These are phyloP conservation scores for Hsuehochloa calcarea DNA, from an alignment of 176 grass and related monocot genomes.

Conservation along the genomic window DNA sequence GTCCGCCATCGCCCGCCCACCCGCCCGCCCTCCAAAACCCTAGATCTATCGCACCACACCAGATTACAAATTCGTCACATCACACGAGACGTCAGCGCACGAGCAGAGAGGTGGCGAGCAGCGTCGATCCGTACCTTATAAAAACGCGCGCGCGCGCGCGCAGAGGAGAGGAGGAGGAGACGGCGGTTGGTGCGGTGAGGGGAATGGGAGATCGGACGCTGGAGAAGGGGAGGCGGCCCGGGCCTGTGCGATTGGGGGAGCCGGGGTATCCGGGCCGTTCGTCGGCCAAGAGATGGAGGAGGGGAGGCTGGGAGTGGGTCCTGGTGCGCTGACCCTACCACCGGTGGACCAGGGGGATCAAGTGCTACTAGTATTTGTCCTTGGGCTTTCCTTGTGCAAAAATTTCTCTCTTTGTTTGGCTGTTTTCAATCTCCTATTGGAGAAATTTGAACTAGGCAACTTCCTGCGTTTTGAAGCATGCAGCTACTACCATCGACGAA, in stretches of 20 bases:
- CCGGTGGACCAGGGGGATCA: too few relatives aligned
- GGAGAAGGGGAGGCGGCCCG: slow-evolving; percentile 48
- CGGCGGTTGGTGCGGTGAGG: slow-evolving; percentile 36
- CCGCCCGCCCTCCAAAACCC: slow-evolving; percentile 32
- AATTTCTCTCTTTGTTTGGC: too few relatives aligned
- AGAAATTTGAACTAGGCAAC: too few relatives aligned
- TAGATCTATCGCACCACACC: slow-evolving; percentile 48
- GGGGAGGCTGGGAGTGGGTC: too few relatives aligned
- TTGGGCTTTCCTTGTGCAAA: too few relatives aligned
- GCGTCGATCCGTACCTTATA: slow-evolving; percentile 46
- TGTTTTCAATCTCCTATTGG: too few relatives aligned
- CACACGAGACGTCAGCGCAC: not conserved
- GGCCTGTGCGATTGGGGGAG: slow-evolving; percentile 42
- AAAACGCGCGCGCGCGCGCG: slow-evolving; percentile 33
- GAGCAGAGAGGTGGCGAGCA: not conserved
- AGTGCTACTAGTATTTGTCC: too few relatives aligned
- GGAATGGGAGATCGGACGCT: slow-evolving; percentile 70
- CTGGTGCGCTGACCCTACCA: too few relatives aligned
- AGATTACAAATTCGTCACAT: not conserved
- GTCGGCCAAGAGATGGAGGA: not conserved
- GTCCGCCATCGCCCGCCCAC: slow-evolving; percentile 51
- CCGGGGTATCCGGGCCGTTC: slow-evolving; percentile 52
- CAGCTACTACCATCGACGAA: too few relatives aligned
- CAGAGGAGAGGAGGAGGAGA: not conserved
- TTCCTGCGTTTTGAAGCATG: too few relatives aligned